Evolutionary conservation across 2,329 filamentous ascomycete genomes (phyloP).

Genomic region (Calonectria naviculata): DNA sequence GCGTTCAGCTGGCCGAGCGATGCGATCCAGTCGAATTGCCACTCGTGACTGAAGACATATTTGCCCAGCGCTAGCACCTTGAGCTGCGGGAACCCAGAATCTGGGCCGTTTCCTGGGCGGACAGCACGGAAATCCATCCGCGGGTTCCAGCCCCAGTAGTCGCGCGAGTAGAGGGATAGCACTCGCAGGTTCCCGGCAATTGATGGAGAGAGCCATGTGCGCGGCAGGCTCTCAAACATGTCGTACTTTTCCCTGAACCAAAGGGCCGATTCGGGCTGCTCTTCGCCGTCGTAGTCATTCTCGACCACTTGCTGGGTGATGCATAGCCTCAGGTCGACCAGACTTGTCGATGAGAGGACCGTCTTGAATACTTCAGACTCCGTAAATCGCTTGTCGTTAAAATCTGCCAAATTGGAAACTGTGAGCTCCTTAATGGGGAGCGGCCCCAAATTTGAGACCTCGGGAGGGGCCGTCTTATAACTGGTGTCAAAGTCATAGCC

Average conservation of each 20-base stretch:
- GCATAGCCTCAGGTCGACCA: background rate
- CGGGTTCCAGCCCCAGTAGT: conserved; percentile 53
- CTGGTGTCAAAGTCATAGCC: background rate
- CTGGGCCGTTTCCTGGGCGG: conserved; percentile 29
- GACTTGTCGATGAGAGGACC: background rate
- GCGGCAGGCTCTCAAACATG: conserved; percentile 34
- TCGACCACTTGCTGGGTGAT: conserved; percentile 15
- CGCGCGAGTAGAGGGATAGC: conserved; percentile 49
- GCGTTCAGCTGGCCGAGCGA: conserved; percentile 43
- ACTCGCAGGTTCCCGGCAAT: conserved; percentile 43
- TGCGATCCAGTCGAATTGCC: conserved; percentile 57
- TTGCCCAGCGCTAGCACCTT: conserved; percentile 51
- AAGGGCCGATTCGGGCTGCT: background rate
- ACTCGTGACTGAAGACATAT: conserved; percentile 54
- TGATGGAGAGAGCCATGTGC: conserved; percentile 33
- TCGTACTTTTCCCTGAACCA: conserved; percentile 27
- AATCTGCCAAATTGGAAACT: conserved; percentile 15
- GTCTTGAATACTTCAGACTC: conserved; percentile 9
- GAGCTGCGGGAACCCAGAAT: conserved; percentile 46
- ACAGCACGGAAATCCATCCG: conserved; percentile 46
- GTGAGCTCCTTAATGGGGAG: conserved; percentile 12
- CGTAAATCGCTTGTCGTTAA: conserved; percentile 10
- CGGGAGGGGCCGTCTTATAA: background rate
- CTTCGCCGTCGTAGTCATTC: background rate
- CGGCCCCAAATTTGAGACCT: background rate